Evolutionary conservation across 176 grass and related monocot species (phyloP), one percentile per base, ranked within the genome.

Genomic region (Lolium multiflorum): DNA sequence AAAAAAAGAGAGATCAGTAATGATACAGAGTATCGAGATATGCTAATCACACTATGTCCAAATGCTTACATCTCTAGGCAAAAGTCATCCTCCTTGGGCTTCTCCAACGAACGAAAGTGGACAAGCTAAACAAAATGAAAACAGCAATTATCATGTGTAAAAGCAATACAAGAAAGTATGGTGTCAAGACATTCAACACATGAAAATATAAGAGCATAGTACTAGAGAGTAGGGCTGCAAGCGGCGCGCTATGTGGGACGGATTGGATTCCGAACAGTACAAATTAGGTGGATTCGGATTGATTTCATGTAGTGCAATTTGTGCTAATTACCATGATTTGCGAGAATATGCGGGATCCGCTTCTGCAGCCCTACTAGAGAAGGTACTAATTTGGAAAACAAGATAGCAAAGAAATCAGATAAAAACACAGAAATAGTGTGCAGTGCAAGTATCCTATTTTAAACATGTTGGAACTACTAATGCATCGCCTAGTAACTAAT

Each of bases 81-180:
- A 77, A 99, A 99, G 56, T 94, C 97, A 10, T 96, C 92, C 79
- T 99, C 97, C 89, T 99, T 99, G 46, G 97, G 92, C 60, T 96
- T 99, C 85, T 99, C 94, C 85, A 99, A 86, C 11, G 90, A 93
- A 52, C 97, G 92, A 37, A 99, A 99, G 78, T 94, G 97, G 17
- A 99, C 97, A 61, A 99, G 89, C 97, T 99, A 85, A 81, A 87
- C 22, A 90, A 66, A 66, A 93, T 85, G 43, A 83, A 9, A 85
- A 70, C 6, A 89, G 38, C 78, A 91, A 51, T 75, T 80, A 60
- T 57, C 9, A 1, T 8, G 73, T 80, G 49, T 44, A 89, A 76
- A 81, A 50, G 52, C 15, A 52, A 25, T 71, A 83, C 28, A 52
- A 52, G 55, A 41, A 11, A 73, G 46, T 22, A 77, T 43, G 71